These are phyloP conservation scores for Coemansia sp. DNA, from an alignment of 192 early-diverging fungal species.

Conservation along the genomic window DNA sequence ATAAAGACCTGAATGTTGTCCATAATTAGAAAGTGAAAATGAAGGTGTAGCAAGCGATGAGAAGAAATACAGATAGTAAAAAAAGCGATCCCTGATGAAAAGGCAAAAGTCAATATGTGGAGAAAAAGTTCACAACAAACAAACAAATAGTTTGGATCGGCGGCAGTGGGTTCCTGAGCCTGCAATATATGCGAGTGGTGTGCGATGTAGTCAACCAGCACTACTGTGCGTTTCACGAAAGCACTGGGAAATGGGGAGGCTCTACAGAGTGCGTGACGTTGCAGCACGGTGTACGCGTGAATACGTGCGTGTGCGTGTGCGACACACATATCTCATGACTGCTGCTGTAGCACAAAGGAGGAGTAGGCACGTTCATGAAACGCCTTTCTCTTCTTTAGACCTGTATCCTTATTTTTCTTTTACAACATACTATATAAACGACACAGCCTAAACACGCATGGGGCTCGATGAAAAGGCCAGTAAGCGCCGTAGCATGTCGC, in stretches of 20 bases:
- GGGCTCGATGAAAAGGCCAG: conserved; percentile 3
- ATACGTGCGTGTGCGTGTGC: not conserved
- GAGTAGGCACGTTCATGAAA: not conserved
- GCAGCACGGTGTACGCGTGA: not conserved
- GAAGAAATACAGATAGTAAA: not conserved
- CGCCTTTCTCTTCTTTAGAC: not conserved
- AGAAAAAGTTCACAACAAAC: not conserved
- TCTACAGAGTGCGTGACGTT: not conserved
- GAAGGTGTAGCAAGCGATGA: not conserved
- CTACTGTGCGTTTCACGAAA: not conserved
- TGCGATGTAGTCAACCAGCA: not conserved
- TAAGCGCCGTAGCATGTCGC: conserved; percentile 19
- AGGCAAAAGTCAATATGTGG: not conserved
- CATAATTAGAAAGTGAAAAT: conserved; percentile 17
- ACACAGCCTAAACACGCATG: not conserved
- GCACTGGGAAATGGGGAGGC: not conserved
- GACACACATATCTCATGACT: not conserved
- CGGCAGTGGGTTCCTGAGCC: not conserved
- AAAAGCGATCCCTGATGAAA: not conserved
- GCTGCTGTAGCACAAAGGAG: not conserved
- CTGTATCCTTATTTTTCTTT: not conserved
- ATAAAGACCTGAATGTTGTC: conserved; percentile 62
- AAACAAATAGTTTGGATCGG: not conserved
- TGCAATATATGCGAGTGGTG: not conserved
- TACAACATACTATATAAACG: too few relatives aligned